Evolutionary conservation across 306 rosid species (phyloP), one percentile per base, ranked within the genome.

Genomic region (Sophora flavescens): DNA sequence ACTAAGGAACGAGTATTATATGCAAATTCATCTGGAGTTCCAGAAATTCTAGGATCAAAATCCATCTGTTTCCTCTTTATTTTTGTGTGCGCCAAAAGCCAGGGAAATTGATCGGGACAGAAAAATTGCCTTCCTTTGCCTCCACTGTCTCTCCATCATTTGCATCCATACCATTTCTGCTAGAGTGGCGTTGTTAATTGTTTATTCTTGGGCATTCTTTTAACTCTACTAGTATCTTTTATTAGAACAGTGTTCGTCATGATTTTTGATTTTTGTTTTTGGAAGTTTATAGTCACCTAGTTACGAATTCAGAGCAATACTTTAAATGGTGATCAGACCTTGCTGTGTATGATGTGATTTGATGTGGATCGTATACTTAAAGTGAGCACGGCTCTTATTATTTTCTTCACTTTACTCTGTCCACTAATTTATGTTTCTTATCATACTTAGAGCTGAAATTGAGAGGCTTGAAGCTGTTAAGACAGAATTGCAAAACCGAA

Each of bases 381-480:
- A 65, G 52, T 35, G 66, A 15, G 48, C 38, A 39, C 28, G 38
- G 42, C 50, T 61, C 32, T 53, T 33, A 9, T 26, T 42, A n/a
- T 26, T 76, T 32, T 18, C 68, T 61, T 58, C 54, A 63, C 18
- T 60, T 79, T 67, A 75, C 75, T 61, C 70, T 45, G 45, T 69
- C 41, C 72, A 26, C 73, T 71, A 32, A 65, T 74, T 80, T 16
- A 65, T 79, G 39, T 67, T 78, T 42, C 68, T 81, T 44, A 58
- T 14, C 53, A 56, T 80, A 14, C 82, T 54, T 70, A 91, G 98
- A 78, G 86, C 63, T 79, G 93, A 81, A 75, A 78, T 86, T 78
- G 85, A 85, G 84, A 85, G 48, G 80, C 89, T 89, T 3, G 91
- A 89, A 80, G 82, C 63, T 74, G 75, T 78, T 61, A 88, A 82